Evolutionary conservation across 2,329 filamentous ascomycete genomes (phyloP).

Genomic region (Hypoxylon sp.): DNA sequence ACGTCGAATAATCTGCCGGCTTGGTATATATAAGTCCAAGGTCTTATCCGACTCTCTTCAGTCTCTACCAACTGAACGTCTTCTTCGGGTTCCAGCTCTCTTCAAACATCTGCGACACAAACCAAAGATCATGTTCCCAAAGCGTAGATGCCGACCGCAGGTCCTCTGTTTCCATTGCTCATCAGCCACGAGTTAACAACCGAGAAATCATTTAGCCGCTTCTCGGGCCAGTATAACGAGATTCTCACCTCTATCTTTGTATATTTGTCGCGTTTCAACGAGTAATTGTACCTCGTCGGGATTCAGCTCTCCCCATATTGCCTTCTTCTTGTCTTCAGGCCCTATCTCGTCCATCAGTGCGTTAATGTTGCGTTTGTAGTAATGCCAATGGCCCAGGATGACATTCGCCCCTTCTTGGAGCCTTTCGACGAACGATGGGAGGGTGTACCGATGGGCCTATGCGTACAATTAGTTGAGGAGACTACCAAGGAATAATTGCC

Average conservation of each 20-base stretch:
- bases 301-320: conserved; percentile 52
- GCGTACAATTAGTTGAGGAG: conserved; percentile 8
- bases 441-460: conserved; percentile 54
- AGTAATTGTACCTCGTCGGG: conserved; percentile 56
- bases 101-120: conserved; percentile 64
- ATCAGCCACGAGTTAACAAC: conserved; percentile 15
- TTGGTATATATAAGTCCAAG: not conserved
- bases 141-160: conserved; percentile 37
- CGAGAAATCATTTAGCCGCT: not conserved
- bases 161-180: conserved; percentile 19
- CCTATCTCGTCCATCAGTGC: conserved; percentile 51
- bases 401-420: conserved; percentile 64
- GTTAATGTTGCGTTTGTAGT: conserved; percentile 61
- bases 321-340: conserved; percentile 46
- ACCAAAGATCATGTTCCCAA: conserved; percentile 62
- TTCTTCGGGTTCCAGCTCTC: conserved; percentile 56
- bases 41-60: not conserved
- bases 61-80: conserved; percentile 39
- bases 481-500: not conserved
- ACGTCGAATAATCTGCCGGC: not conserved
- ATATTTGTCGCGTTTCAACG: conserved; percentile 49
- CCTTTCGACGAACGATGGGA: conserved; percentile 59
- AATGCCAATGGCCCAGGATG: conserved; percentile 66
- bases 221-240: not conserved
- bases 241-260: conserved; percentile 48